A percentile compares a stretch with the other conserved stretches of the same genome.
These are phyloP conservation scores for Rhypophila decipiens DNA, from an alignment of 495 filamentous ascomycete species.

Conservation along the genomic window DNA sequence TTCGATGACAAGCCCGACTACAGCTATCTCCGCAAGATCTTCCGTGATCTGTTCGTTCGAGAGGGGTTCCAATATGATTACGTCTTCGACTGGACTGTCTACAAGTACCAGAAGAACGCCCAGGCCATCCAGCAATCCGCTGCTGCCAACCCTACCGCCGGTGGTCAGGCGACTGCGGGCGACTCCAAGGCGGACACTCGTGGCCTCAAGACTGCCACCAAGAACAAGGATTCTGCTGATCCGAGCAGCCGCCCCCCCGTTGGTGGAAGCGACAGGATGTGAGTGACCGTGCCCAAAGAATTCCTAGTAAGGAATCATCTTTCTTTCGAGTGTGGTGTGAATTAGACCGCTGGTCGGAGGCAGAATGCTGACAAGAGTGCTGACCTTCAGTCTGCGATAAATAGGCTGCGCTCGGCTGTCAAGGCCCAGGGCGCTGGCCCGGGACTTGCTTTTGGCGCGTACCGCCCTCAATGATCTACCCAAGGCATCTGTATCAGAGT, in stretches of 20 bases:
- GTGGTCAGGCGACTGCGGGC: conserved; percentile 50
- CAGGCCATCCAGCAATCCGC: conserved; percentile 49
- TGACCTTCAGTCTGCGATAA: conserved; percentile 80
- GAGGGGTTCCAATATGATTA: conserved; percentile 99
- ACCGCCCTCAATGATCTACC: conserved; percentile 63
- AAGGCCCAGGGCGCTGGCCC: conserved; percentile 72
- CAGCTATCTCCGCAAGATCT: conserved; percentile 99
- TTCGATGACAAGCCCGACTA: conserved; percentile 99
- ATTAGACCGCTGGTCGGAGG: conserved; percentile 74
- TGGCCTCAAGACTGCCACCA: conserved; percentile 61
- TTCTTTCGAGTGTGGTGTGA: conserved; percentile 82
- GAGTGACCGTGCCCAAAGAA: conserved; percentile 72
- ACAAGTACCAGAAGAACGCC: conserved; percentile 99
- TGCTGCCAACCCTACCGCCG: conserved; percentile 40
- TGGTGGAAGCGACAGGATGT: conserved; percentile 97
- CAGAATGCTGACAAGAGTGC: conserved; percentile 66
- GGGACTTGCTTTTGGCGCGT: conserved; percentile 53
- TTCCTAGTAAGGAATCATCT: conserved; percentile 91
- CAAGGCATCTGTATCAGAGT: conserved; percentile 16
- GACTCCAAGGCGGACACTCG: conserved; percentile 45
- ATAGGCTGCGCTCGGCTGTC: conserved; percentile 92
- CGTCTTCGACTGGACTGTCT: conserved; percentile 99
- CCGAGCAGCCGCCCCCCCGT: conserved; percentile 74
- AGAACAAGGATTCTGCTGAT: conserved; percentile 77
- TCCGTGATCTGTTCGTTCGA: conserved; percentile 98